A percentile compares a stretch with the other conserved stretches of the same genome.
phyloP scores from a whole-genome alignment of 257 asterid species.

The Fraxinus anomala region DNA sequence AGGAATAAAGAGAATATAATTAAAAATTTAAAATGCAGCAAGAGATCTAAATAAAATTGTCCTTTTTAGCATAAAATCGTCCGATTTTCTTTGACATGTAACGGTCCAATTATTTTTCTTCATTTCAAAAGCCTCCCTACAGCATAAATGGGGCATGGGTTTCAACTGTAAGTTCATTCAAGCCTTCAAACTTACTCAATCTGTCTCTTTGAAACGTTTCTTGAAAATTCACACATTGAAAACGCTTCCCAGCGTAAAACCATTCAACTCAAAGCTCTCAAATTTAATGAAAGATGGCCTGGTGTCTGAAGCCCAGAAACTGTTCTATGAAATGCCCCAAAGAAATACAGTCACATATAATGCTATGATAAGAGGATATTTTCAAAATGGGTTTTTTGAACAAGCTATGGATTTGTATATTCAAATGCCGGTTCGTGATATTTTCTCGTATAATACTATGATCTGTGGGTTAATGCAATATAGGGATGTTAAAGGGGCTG shows the following conservation, averaged over 20 bases:
- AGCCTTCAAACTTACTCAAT: conserved; percentile 23
- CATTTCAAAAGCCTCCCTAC: background rate
- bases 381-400: conserved; percentile 46
- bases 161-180: conserved; percentile 31
- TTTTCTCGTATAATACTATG: conserved; percentile 60
- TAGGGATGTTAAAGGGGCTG: conserved; percentile 65
- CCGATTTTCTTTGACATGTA: background rate
- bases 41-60: background rate
- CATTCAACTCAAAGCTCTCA: conserved; percentile 62
- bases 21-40: too few species aligned
- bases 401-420: conserved; percentile 43
- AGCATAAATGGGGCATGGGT: conserved; percentile 48
- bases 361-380: conserved; percentile 64
- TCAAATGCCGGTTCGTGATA: conserved; percentile 56
- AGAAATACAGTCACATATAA: conserved; percentile 59
- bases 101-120: background rate
- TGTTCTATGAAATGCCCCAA: conserved; percentile 63
- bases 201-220: conserved; percentile 22
- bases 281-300: conserved; percentile 53
- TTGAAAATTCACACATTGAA: conserved; percentile 19
- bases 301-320: conserved; percentile 44
- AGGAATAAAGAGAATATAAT: background rate
- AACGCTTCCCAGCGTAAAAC: conserved; percentile 39
- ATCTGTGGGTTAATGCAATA: conserved; percentile 54
- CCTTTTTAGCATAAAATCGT: background rate